Evolutionary conservation across 306 rosid species (phyloP), one percentile per base, ranked within the genome.

Genomic region (Dicorynia guianensis): DNA sequence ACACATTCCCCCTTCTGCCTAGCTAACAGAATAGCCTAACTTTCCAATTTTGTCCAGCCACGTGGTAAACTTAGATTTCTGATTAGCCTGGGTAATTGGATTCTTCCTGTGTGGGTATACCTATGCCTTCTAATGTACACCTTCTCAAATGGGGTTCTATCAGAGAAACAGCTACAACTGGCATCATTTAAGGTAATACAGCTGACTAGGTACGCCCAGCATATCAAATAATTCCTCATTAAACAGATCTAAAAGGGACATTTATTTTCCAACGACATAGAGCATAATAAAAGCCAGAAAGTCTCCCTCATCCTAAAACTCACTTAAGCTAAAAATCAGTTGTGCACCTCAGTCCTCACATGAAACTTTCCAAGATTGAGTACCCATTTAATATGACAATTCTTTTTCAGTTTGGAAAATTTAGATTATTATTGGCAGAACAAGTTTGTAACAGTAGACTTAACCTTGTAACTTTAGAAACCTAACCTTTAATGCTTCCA

Each of bases 401-500:
- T 17, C 14, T 42, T 46, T 67, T 25, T 38, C 20, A 75, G 38
- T 55, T 48, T 63, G 25, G 25, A 74, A 56, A 80, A 33, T 54
- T 58, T 50, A 40, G 11, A 11, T 68, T 71, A 50, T 40, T 55
- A 82, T 71, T 42, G 4, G 60, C 40, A 44, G 17, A 35, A 52
- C 35, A 64, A 54, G 49, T 39, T 52, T 67, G 48, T 35, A 40
- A 57, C 40, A 38, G 62, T 39, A 15, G 66, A 69, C n/a, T 34
- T 6, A 57, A 53, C 55, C 73, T 20, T 46, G 40, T 25, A 71
- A 69, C 36, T 52, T 63, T 17, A 35, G 58, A 70, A 67, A 48
- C 47, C 84, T 81, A 52, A 87, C 95, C 97, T 84, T 80, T 82
- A 61, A 86, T 77, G 86, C 91, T 81, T 57, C 95, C 93, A 50